Evolutionary conservation across 192 early-diverging fungal species (phyloP).

Genomic region (Gaertneriomyces sp.): DNA sequence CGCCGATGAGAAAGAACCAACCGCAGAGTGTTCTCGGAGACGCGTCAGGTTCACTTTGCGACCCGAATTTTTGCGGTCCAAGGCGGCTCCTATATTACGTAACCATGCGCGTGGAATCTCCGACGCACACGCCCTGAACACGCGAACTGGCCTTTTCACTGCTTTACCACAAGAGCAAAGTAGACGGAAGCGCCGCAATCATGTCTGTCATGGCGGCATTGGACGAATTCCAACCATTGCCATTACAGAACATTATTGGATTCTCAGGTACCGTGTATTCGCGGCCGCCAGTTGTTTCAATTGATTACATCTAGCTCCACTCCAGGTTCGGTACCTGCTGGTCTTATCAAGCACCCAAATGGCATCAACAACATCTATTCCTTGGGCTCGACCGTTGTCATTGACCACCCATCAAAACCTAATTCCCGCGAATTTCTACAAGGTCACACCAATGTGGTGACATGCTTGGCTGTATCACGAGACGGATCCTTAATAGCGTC

Average conservation of each 20-base stretch:
- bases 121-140: too few species aligned
- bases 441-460: slow-evolving; percentile 56
- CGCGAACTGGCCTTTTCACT: too few species aligned
- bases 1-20: too few species aligned
- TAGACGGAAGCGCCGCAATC: too few species aligned
- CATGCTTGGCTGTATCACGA: slow-evolving; percentile 48
- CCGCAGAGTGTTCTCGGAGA: too few species aligned
- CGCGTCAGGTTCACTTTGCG: too few species aligned
- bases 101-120: too few species aligned
- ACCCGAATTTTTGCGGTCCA: too few species aligned
- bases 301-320: not conserved
- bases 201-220: too few species aligned
- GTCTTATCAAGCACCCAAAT: slow-evolving; percentile 51
- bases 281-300: not conserved
- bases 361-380: slow-evolving; percentile 54
- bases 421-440: slow-evolving; percentile 53
- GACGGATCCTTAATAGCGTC: slow-evolving; percentile 47
- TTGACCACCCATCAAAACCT: slow-evolving; percentile 33
- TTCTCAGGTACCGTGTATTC: slow-evolving; percentile 38
- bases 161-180: too few species aligned
- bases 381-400: slow-evolving; percentile 55
- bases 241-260: slow-evolving; percentile 49
- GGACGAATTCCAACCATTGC: slow-evolving; percentile 38
- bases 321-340: slow-evolving; percentile 44
- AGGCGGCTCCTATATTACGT: too few species aligned